Base-by-base conservation (phyloP, 192 early-diverging fungal species). In the Spinellus fusiger region DNA sequence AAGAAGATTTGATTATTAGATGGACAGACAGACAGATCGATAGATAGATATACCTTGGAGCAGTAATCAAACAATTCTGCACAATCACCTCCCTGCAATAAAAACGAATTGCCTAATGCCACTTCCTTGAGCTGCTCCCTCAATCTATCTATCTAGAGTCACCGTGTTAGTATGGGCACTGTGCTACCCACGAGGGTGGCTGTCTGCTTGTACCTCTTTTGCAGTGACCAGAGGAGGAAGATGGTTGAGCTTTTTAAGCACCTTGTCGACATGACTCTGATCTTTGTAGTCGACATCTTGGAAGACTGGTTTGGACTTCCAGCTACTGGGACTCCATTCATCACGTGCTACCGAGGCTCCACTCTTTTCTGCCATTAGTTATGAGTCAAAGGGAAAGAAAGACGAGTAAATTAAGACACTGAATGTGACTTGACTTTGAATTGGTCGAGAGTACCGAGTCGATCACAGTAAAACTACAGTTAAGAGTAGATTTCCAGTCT, bases 31-130 rank as follows among this genome's bases (percentile, higher is more conserved):
- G 25, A 25, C 0, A 48, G 13, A 9, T 37, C 7, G 35, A 37
- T 9, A 1, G 13, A 27, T 32, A 47, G 29, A 47, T 20, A 22
- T 81, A 89, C 87, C 78, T 88, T 81, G n/a, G 87, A 83, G 74
- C 96, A 98, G 73, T 98, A 98, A 65, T 98, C 93, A 73, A 98
- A 98, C 34, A 93, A 82, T 77, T 99, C 96, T 23, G 96, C 96
- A 76, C 96, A 99, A 75, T 98, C 96, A 54, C 96, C 96, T 59
- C 96, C 96, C 76, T 99, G 96, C 27, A 99, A 79, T 61, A 99
- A 76, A 61, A 99, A 98, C 9, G 93, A 85, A 59, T 93, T 90
- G 61, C 90, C 89, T 58, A 89, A 81, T 31, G 94, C 93, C 22
- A 92, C 94, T 73, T 98, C 88, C 16, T 79, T 79, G 29, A 99